These are phyloP conservation scores for Penicillium pancosmium DNA, from an alignment of 495 filamentous ascomycete genomes.

Conservation along the genomic window DNA sequence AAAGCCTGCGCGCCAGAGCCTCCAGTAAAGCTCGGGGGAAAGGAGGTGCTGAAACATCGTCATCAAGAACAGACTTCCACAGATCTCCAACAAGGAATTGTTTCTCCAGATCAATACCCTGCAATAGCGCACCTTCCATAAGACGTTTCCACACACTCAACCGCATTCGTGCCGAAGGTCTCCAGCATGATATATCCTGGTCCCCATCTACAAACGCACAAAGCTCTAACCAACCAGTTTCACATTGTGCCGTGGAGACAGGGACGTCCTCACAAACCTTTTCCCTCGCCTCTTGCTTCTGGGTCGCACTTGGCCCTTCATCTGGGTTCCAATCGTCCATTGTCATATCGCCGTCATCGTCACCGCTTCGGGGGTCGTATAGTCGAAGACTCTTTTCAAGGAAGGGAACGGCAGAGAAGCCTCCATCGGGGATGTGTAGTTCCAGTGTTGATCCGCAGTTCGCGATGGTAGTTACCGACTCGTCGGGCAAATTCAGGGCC, in stretches of 20 bases:
- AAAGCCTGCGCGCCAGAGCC: conserved; percentile 45
- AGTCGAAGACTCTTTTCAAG: conserved; percentile 38
- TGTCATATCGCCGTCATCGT: conserved; percentile 23
- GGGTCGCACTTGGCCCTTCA: conserved; percentile 1
- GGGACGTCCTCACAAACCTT: conserved; percentile 48
- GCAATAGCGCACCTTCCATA: conserved; percentile 46
- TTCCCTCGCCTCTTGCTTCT: conserved; percentile 21
- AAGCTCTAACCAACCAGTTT: conserved; percentile 49
- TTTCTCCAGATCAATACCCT: conserved; percentile 45
- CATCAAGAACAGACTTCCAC: conserved; percentile 50
- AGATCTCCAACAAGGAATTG: conserved; percentile 53
- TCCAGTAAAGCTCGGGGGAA: conserved; percentile 46
- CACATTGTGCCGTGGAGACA: conserved; percentile 46
- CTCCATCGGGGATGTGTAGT: conserved; percentile 42
- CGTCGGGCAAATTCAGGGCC: conserved; percentile 38
- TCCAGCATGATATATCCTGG: conserved; percentile 31
- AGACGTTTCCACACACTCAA: conserved; percentile 52
- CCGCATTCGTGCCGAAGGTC: conserved; percentile 44
- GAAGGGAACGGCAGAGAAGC: conserved; percentile 37
- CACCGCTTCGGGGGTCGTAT: conserved; percentile 31
- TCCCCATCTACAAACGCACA: conserved; percentile 49
- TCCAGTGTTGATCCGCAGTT: conserved; percentile 77
- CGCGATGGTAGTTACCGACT: conserved; percentile 61
- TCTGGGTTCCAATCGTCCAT: conserved; percentile 15
- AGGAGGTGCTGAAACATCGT: conserved; percentile 28